Conservation (phyloP, 1,284 basidiomycete species). For the Pterulicium gracile region DNA sequence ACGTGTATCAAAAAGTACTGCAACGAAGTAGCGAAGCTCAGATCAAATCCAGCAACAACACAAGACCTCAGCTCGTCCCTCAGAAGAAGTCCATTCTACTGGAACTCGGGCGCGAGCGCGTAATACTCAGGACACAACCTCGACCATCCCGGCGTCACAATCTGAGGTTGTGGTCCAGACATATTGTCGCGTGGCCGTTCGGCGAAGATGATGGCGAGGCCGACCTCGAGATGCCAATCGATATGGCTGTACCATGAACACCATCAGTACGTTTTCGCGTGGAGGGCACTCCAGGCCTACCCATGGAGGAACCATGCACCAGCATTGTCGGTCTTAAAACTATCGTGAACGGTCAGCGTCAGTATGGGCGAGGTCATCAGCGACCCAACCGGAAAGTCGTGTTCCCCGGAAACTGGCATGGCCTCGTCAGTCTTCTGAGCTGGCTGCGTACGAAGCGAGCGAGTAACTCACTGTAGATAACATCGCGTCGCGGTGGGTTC, state of each 20-base stretch:
- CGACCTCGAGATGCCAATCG: constrained; percentile 28
- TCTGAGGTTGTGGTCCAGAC: constrained; percentile 19
- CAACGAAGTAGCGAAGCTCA: no score
- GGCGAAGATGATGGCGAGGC: constrained; percentile 25
- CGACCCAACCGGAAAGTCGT: constrained; percentile 22
- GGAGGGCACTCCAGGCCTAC: no score
- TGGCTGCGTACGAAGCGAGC: not conserved
- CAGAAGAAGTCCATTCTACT: constrained; percentile 13
- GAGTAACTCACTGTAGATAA: constrained; percentile 16
- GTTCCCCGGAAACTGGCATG: constrained; percentile 18
- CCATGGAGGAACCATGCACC: constrained; percentile 30
- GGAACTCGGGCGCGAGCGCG: constrained; percentile 19
- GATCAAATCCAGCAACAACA: no score
- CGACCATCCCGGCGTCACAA: constrained; percentile 19
- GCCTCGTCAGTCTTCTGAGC: no score
- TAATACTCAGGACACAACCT: constrained; percentile 22
- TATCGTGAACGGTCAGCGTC: constrained; percentile 8
- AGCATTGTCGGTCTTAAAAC: constrained; percentile 18
- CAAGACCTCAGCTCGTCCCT: no score
- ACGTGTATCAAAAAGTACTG: no score
- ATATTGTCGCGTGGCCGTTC: constrained; percentile 21
- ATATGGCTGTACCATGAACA: constrained; percentile 15
- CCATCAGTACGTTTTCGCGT: no score
- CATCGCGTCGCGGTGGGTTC: constrained; percentile 25
- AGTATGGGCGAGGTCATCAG: constrained; percentile 3